phyloP scores from a whole-genome alignment of 805 yeast genomes.

The Starmerella vaccinii region DNA sequence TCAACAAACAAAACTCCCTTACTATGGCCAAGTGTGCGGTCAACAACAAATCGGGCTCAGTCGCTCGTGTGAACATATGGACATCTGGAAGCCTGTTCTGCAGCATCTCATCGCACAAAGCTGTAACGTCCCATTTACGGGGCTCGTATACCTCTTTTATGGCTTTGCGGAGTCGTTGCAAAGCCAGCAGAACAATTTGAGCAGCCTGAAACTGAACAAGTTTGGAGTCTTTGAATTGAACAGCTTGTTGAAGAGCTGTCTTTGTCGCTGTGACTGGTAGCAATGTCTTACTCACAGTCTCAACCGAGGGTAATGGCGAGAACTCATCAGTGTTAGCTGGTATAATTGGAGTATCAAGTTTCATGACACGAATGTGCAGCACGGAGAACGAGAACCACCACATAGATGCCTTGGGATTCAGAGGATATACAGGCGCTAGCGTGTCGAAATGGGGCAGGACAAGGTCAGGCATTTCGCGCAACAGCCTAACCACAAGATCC shows the following conservation, averaged over 20 bases:
- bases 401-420: conserved; percentile 69
- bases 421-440: conserved; percentile 32
- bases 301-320: neutral
- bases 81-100: conserved; percentile 31
- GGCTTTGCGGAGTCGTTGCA: conserved; percentile 45
- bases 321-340: neutral
- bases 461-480: conserved; percentile 54
- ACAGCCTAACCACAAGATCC: conserved; percentile 41
- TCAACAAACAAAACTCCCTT: conserved; percentile 10
- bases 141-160: conserved; percentile 29
- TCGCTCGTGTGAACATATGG: conserved; percentile 16
- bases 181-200: conserved; percentile 45
- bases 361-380: conserved; percentile 49
- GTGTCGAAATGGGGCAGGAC: conserved; percentile 49
- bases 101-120: conserved; percentile 26
- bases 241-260: conserved; percentile 46
- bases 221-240: conserved; percentile 38
- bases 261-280: conserved; percentile 57
- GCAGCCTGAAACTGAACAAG: conserved; percentile 55
- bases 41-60: conserved; percentile 16
- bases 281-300: conserved; percentile 30
- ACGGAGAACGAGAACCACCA: conserved; percentile 74
- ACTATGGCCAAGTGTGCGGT: conserved; percentile 13
- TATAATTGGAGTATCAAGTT: conserved; percentile 16
- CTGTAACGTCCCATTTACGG: conserved; percentile 37